Evolutionary conservation across 2,329 filamentous ascomycete species (phyloP), one percentile per base, ranked within the genome.

Genomic region (Lasiodiplodia sp.): DNA sequence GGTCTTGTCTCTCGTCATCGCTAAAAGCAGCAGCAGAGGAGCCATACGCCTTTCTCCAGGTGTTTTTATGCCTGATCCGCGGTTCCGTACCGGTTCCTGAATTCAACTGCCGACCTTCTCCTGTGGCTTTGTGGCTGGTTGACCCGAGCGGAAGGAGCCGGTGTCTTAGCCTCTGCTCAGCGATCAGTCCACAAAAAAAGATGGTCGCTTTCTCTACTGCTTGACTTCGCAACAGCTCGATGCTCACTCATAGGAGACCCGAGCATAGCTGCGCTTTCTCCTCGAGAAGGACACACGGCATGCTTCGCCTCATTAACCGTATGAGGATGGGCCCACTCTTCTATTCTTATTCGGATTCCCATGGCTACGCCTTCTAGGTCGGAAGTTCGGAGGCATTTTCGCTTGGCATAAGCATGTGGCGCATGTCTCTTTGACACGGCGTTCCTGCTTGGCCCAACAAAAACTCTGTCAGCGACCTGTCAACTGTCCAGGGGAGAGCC

Each of bases 321-420:
- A 14, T 38, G 14, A 25, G 14, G 56, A 5, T 23, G 38, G 3
- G 25, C 58, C 10, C 40, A 49, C 14, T 25, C 12, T 34, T 34
- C 23, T 21, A 28, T 47, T 31, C 23, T 21, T 28, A 4, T 47
- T 31, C 44, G 8, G 21, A 40, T 21, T 8, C 23, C 23, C 31
- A 14, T 12, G 23, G 8, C 21, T 23, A 25, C 57, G 37, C 44
- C 14, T 11, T 25, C 57, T 23, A 16, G 4, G 23, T n/a, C 37
- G 55, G 38, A 60, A 49, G 25, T 12, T 49, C 40, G 21, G 40
- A n/a, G 23, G 40, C 18, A 25, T 34, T 63, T 34, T 31, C 40
- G 21, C 58, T 47, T 47, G 58, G 58, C 40, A 63, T 40, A 63
- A 63, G 40, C 58, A 63, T 6, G n/a, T 34, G 44, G 21, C 37